Conservation (phyloP, 495 filamentous ascomycete species). For the Cercophora newfieldiana region DNA sequence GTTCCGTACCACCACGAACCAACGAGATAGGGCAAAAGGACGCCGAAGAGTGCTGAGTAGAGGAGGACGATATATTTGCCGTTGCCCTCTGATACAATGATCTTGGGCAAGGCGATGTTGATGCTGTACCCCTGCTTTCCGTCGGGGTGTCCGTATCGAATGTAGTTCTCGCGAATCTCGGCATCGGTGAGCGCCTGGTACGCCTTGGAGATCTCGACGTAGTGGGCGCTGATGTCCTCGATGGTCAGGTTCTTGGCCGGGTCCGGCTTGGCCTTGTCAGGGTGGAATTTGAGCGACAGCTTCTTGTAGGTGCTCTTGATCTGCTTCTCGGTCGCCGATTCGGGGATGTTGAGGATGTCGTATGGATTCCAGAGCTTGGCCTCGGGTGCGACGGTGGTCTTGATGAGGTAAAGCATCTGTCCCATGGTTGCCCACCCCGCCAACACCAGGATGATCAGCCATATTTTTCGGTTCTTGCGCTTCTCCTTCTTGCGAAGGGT, state of each 20-base stretch:
- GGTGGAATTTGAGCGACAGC: slow-evolving; percentile 83
- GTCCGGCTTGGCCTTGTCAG: slow-evolving; percentile 85
- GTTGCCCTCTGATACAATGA: slow-evolving; percentile 88
- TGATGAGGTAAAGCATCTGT: slow-evolving; percentile 89
- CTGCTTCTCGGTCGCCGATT: slow-evolving; percentile 81
- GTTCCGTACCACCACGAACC: slow-evolving; percentile 99
- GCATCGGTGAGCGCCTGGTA: slow-evolving; percentile 98
- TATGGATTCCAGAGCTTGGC: slow-evolving; percentile 95
- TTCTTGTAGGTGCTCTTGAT: slow-evolving; percentile 88
- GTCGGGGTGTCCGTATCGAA: slow-evolving; percentile 93
- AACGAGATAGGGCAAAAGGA: slow-evolving; percentile 88
- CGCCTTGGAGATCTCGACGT: slow-evolving; percentile 92
- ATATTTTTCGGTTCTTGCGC: slow-evolving; percentile 84
- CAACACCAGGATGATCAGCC: slow-evolving; percentile 75
- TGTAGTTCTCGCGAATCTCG: slow-evolving; percentile 93
- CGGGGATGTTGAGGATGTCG: slow-evolving; percentile 82
- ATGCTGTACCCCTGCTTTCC: slow-evolving; percentile 98
- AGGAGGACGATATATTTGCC: slow-evolving; percentile 93
- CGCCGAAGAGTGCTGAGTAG: slow-evolving; percentile 82
- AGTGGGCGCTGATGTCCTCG: slow-evolving; percentile 80
- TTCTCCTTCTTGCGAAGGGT: slow-evolving; percentile 82
- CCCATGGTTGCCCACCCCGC: slow-evolving; percentile 82
- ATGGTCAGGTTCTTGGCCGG: slow-evolving; percentile 84
- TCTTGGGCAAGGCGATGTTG: slow-evolving; percentile 91
- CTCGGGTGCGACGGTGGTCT: slow-evolving; percentile 68